Percentiles rank a stretch among this genome's conserved stretches.
Evolutionary conservation across 2,329 filamentous ascomycete species (phyloP).

Genomic region (Hypoxylon rubiginosum): DNA sequence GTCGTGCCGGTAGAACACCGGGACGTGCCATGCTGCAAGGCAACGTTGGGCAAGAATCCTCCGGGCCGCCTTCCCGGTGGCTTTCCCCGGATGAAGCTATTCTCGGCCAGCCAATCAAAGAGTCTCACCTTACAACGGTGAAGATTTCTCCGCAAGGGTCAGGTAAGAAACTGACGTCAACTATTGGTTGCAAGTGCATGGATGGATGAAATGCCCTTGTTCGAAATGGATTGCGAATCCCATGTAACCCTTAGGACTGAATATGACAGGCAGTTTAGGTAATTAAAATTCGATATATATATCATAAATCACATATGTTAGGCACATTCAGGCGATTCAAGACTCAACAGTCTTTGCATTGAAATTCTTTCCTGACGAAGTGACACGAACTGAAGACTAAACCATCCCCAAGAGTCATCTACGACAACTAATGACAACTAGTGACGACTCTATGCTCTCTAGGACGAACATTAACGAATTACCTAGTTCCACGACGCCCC

Average conservation of each 20-base stretch:
- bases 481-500: neutral
- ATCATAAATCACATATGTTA: neutral
- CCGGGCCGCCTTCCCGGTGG: slow-evolving; percentile 27
- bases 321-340: slow-evolving; percentile 7
- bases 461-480: slow-evolving; percentile 9
- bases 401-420: slow-evolving; percentile 10
- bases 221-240: too few relatives aligned
- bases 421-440: neutral
- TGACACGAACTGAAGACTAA: slow-evolving; percentile 23
- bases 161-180: neutral
- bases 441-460: slow-evolving; percentile 1
- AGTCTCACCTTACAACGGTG: neutral
- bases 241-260: neutral
- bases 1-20: slow-evolving; percentile 12
- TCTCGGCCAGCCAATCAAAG: neutral
- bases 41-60: neutral
- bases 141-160: neutral
- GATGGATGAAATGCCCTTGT: neutral
- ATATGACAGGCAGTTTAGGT: neutral
- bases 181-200: neutral
- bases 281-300: neutral
- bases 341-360: slow-evolving; percentile 25
- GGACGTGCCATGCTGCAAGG: slow-evolving; percentile 1
- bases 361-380: slow-evolving; percentile 29
- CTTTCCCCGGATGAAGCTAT: slow-evolving; percentile 8